These are phyloP conservation scores for Tranzscheliella williamsii DNA, from an alignment of 1,284 basidiomycete species.

Conservation along the genomic window DNA sequence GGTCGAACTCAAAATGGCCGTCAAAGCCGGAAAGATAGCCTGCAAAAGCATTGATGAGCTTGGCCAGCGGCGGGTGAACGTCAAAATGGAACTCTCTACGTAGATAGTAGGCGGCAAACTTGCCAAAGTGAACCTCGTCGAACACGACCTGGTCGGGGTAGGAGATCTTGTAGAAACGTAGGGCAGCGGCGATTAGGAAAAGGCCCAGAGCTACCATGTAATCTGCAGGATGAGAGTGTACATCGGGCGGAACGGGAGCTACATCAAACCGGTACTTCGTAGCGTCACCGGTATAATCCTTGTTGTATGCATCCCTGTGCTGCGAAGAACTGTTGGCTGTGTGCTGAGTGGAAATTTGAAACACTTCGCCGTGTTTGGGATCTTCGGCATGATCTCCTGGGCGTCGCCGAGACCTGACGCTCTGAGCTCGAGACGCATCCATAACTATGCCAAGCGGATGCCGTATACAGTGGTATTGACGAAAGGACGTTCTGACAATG, in stretches of 20 bases:
- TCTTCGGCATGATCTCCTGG: neutral
- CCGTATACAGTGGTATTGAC: no score
- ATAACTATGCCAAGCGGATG: constrained; percentile 2
- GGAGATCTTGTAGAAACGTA: constrained; percentile 44
- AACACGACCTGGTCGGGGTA: constrained; percentile 57
- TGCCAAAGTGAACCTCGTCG: constrained; percentile 61
- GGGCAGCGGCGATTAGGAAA: constrained; percentile 31
- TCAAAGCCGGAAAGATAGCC: constrained; percentile 97
- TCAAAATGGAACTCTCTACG: constrained; percentile 85
- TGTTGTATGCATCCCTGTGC: no score
- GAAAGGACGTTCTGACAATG: no score
- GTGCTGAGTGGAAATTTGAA: constrained; percentile 1
- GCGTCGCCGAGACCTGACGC: constrained; percentile 12
- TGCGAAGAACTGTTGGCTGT: neutral
- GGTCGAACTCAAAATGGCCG: constrained; percentile 88
- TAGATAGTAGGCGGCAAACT: constrained; percentile 59
- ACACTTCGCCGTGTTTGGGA: neutral
- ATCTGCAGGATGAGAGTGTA: constrained; percentile 21
- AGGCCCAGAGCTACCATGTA: constrained; percentile 22
- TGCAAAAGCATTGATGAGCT: constrained; percentile 70
- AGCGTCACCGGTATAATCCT: no score
- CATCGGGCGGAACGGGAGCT: constrained; percentile 4
- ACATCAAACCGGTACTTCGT: constrained; percentile 7
- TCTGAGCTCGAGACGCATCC: constrained; percentile 24
- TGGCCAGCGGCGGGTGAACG: constrained; percentile 82